These are phyloP conservation scores for Tephrocybe sp. DNA, from an alignment of 768 basidiomycete genomes.

Conservation along the genomic window DNA sequence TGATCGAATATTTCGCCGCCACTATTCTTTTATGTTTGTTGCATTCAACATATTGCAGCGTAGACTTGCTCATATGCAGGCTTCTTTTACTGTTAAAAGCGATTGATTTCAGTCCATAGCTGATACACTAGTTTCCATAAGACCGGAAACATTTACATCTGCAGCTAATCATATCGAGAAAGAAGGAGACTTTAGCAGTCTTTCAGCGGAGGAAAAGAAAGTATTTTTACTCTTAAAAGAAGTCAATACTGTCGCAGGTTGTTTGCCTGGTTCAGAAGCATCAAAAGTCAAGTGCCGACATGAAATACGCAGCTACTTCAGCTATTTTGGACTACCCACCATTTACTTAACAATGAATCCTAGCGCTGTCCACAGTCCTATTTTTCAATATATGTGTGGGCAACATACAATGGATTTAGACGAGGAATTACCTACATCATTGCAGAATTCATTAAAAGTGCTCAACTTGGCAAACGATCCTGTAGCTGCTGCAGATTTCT, in stretches of 20 bases:
- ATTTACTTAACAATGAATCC: slow-evolving; percentile 48
- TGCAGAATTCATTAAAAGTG: slow-evolving; percentile 18
- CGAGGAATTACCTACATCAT: slow-evolving; percentile 21
- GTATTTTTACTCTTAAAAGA: slow-evolving; percentile 23
- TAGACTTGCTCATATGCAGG: slow-evolving; percentile 26
- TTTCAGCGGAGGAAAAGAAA: slow-evolving; percentile 24
- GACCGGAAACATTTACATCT: slow-evolving; percentile 61
- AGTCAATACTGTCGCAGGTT: slow-evolving; percentile 16
- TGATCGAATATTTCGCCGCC: slow-evolving; percentile 33
- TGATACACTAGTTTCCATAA: slow-evolving; percentile 33
- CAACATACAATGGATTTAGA: slow-evolving; percentile 4
- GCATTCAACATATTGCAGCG: slow-evolving; percentile 41
- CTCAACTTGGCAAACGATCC: slow-evolving; percentile 27
- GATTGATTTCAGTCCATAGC: slow-evolving; percentile 25
- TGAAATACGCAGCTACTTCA: slow-evolving; percentile 35
- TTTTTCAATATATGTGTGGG: neutral
- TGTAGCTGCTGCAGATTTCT: slow-evolving; percentile 30
- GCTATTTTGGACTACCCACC: slow-evolving; percentile 32
- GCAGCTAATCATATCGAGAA: slow-evolving; percentile 21
- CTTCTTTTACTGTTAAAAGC: slow-evolving; percentile 27
- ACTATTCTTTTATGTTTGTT: slow-evolving; percentile 39
- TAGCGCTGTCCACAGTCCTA: slow-evolving; percentile 25
- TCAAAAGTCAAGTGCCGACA: slow-evolving; percentile 29
- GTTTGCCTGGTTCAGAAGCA: slow-evolving; percentile 30
- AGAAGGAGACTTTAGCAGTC: slow-evolving; percentile 17